Conservation (phyloP, 2,329 filamentous ascomycete species). For the Alternaria atra region DNA sequence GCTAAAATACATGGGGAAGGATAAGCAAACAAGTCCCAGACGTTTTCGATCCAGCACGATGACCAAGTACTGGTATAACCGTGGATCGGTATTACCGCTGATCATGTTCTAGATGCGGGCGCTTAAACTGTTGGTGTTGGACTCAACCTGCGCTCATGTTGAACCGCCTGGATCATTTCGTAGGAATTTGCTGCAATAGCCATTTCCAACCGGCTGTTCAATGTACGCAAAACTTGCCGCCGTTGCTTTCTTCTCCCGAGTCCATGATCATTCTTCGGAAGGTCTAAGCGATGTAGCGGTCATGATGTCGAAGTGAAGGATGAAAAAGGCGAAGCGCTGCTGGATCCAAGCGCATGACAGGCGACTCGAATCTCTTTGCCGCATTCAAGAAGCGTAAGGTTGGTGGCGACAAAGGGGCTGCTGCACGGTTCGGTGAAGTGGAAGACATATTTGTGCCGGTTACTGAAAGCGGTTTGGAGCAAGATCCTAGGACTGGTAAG, state of each 20-base stretch:
- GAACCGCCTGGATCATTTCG: background rate
- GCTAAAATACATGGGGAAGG: conserved; percentile 18
- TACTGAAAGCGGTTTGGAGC: too few species aligned
- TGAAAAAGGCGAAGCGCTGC: background rate
- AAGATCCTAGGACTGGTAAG: background rate
- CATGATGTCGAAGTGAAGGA: background rate
- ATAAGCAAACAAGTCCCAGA: conserved; percentile 11
- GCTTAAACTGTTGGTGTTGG: background rate
- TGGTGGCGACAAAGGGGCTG: too few species aligned
- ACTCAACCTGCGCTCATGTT: background rate
- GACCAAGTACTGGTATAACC: conserved; percentile 8
- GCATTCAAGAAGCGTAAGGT: too few species aligned
- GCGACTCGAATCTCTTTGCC: too few species aligned
- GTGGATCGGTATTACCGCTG: background rate
- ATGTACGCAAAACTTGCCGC: background rate
- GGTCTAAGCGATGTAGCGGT: background rate
- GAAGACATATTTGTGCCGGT: too few species aligned
- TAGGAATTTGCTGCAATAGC: background rate
- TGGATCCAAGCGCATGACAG: too few species aligned
- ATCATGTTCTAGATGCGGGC: background rate
- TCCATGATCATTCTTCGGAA: too few species aligned
- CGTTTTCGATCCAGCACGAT: conserved; percentile 4
- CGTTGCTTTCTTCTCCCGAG: too few species aligned
- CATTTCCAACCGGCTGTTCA: background rate
- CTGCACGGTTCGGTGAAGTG: too few species aligned